Evolutionary conservation across 2,329 filamentous ascomycete genomes (phyloP).

Genomic region (Cordyceps farinosa): DNA sequence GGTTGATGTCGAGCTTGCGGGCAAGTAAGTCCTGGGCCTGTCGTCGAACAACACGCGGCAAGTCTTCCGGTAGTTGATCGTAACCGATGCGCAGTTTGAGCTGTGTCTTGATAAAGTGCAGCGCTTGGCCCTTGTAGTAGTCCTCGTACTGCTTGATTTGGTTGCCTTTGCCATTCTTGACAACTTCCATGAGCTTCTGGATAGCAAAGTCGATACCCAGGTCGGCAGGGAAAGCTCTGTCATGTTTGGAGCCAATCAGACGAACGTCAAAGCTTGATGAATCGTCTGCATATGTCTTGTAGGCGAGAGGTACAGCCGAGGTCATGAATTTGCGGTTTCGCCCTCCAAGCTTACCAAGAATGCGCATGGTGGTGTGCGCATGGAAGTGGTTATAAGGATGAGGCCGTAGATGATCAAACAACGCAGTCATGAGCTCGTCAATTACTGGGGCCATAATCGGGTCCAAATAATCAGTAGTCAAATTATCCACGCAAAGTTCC

Average conservation of each 20-base stretch:
- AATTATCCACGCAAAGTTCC: conserved; percentile 95
- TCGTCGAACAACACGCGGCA: conserved; percentile 77
- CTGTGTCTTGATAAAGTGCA: conserved; percentile 82
- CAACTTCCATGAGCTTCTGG: conserved; percentile 76
- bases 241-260: conserved; percentile 83
- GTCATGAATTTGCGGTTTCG: conserved; percentile 95
- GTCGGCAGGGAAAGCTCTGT: conserved; percentile 80
- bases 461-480: conserved; percentile 95
- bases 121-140: conserved; percentile 91
- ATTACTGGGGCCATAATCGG: conserved; percentile 99
- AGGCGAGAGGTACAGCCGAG: conserved; percentile 78
- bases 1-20: conserved; percentile 67
- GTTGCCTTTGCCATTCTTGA: conserved; percentile 55
- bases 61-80: conserved; percentile 84
- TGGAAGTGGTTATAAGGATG: conserved; percentile 97
- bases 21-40: conserved; percentile 82
- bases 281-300: conserved; percentile 84
- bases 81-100: conserved; percentile 86
- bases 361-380: conserved; percentile 95
- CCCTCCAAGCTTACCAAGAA: conserved; percentile 92
- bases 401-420: conserved; percentile 93
- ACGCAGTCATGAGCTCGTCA: conserved; percentile 94
- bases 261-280: conserved; percentile 81
- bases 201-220: conserved; percentile 88
- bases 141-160: conserved; percentile 63